Conservation (phyloP, 805 yeast species). For the Kurtzmaniella cleridarum region DNA sequence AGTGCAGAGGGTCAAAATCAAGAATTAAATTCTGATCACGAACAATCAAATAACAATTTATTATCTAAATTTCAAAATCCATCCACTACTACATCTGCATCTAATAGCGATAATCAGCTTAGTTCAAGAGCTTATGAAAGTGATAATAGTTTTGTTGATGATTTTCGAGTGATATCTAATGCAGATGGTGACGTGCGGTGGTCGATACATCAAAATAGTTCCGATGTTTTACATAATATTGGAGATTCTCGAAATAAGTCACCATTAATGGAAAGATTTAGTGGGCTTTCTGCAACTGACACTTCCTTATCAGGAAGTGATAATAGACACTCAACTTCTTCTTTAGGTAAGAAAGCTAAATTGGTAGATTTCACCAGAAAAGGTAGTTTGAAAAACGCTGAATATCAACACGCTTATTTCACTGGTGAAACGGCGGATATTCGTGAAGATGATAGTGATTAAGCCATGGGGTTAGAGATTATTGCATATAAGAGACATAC, state of each 20-base stretch:
- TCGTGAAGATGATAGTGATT: slow-evolving; percentile 27
- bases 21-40: slow-evolving; percentile 6
- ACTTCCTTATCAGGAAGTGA: background rate
- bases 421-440: slow-evolving; percentile 31
- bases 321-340: slow-evolving; percentile 10
- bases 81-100: slow-evolving; percentile 11
- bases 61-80: slow-evolving; percentile 13
- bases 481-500: background rate
- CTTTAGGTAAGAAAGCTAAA: slow-evolving; percentile 30
- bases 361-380: slow-evolving; percentile 44
- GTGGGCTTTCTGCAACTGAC: no score
- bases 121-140: slow-evolving; percentile 7
- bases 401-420: slow-evolving; percentile 24
- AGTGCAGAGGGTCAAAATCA: slow-evolving; percentile 3
- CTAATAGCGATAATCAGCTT: slow-evolving; percentile 12
- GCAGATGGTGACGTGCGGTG: slow-evolving; percentile 27
- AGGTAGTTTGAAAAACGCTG: slow-evolving; percentile 37
- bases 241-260: background rate
- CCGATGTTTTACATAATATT: background rate
- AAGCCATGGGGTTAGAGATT: background rate
- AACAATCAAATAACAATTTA: slow-evolving; percentile 12
- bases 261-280: background rate
- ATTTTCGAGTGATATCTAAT: slow-evolving; percentile 23
- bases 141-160: slow-evolving; percentile 18
- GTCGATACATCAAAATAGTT: slow-evolving; percentile 8